Base-by-base conservation (phyloP, 2,329 filamentous ascomycete genomes). In the Elsinoe australis region DNA sequence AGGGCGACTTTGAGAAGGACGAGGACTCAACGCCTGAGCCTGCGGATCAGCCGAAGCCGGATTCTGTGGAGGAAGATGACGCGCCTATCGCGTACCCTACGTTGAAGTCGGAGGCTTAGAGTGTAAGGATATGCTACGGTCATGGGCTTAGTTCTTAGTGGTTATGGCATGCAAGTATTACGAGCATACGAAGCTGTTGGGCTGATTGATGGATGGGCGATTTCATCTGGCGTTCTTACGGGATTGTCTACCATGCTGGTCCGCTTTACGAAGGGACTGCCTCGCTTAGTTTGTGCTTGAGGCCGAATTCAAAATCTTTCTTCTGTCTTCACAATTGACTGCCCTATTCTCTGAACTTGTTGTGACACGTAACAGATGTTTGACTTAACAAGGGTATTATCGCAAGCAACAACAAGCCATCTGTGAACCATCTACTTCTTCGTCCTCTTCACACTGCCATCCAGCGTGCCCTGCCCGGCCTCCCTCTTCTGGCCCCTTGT, bases 1-100 rank as follows among this genome's bases (percentile, higher is more conserved):
- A 66, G 32, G 72, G 71, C 28, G 74, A 79, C 28, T 79, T 65
- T 49, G 68, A 64, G 47, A 54, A 59, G n/a, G 62, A 64, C 3
- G 61, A 60, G 7, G 59, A 64, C 21, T 46, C 28, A 4, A 47
- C 50, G 5, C 49, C 49, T 4, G 51, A 51, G 18, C 45, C 51
- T 33, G 21, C 51, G 33, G 26, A 29, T 6, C 7, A 29, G 26
- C 7, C 26, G 7, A 29, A 48, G 17, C 3, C n/a, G 22, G 36
- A 51, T 32, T 45, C 41, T n/a, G 44, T 10, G 12, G 39, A 47
- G 24, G 46, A 38, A 22, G 47, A 42, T 9, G 47, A 33, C n/a
- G 47, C 35, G 12, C 47, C 47, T 18, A 49, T 49, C 29, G 47
- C 47, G 18, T 49, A 49, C 15, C 47, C 47, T 2, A 41, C 35